phyloP scores from a whole-genome alignment of 306 rosid species.

The Trichosanthes cucumerina region DNA sequence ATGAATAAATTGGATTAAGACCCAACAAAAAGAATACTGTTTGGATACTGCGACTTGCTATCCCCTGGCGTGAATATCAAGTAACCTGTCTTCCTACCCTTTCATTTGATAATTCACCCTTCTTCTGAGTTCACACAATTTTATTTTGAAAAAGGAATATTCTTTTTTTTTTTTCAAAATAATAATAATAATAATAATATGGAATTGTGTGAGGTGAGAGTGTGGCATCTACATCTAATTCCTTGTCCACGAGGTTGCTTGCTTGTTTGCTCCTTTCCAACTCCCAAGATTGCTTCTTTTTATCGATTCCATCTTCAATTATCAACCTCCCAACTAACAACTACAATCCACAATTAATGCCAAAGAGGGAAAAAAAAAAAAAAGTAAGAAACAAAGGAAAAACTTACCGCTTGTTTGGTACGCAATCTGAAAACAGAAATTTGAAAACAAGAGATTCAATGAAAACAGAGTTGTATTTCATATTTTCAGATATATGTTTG shows the following conservation, averaged over 20 bases:
- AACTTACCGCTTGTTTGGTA: too few species aligned
- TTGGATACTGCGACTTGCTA: neutral
- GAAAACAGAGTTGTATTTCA: too few species aligned
- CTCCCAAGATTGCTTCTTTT: neutral
- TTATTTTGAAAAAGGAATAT: neutral
- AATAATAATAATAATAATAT: too few species aligned
- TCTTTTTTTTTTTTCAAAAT: too few species aligned
- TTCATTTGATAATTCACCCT: too few species aligned
- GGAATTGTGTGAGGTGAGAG: neutral
- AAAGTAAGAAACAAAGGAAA: too few species aligned
- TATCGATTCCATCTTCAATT: neutral
- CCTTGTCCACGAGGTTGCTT: neutral
- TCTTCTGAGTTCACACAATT: neutral
- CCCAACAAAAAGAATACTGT: neutral
- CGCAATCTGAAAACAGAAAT: too few species aligned
- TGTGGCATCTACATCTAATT: neutral
- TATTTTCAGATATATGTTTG: too few species aligned
- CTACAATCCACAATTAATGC: too few species aligned
- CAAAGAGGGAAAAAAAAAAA: too few species aligned
- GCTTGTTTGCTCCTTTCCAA: neutral
- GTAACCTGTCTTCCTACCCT: neutral
- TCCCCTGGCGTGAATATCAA: neutral
- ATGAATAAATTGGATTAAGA: slow-evolving; percentile 1
- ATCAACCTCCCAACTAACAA: neutral
- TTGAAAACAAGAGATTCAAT: too few species aligned